Percentiles rank a stretch among this genome's conserved stretches.
Conservation (phyloP, 805 yeast genomes). For the Candida ulmi region DNA sequence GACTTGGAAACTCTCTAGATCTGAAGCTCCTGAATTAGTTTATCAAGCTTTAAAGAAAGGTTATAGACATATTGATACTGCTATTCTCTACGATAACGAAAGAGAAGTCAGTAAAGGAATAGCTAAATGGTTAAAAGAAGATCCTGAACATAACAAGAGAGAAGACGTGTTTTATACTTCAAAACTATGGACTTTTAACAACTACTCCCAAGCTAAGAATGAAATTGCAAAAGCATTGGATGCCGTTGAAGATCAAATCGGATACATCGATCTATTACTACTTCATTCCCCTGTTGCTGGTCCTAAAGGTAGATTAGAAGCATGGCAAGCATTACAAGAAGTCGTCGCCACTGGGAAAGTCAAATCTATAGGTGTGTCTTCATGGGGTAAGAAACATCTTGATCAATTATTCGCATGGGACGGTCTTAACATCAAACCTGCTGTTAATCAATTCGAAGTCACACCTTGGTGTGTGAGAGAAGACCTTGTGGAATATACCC, state of each 20-base stretch:
- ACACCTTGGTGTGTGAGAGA: constrained; percentile 44
- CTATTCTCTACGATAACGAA: constrained; percentile 64
- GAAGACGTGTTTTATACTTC: constrained; percentile 60
- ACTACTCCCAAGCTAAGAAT: constrained; percentile 42
- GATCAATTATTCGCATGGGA: constrained; percentile 60
- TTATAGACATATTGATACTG: constrained; percentile 72
- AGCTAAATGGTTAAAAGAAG: constrained; percentile 41
- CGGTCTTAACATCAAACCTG: constrained; percentile 51
- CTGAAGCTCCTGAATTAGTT: constrained; percentile 37
- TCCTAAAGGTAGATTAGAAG: constrained; percentile 49
- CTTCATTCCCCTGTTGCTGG: constrained; percentile 61
- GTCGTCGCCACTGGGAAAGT: constrained; percentile 56
- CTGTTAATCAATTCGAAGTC: constrained; percentile 65
- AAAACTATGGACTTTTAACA: constrained; percentile 57
- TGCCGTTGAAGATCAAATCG: constrained; percentile 42
- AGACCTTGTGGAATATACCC: constrained; percentile 38
- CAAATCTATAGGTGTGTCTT: constrained; percentile 72
- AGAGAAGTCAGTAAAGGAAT: constrained; percentile 56
- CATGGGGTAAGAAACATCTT: constrained; percentile 60
- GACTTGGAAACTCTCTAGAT: constrained; percentile 38
- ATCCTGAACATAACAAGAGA: constrained; percentile 37
- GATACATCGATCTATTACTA: constrained; percentile 68
- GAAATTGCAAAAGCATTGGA: constrained; percentile 55
- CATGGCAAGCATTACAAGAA: constrained; percentile 76
- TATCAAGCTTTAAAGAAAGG: constrained; percentile 57